Conservation (phyloP, 1,284 basidiomycete species). For the Chondrostereum purpureum region DNA sequence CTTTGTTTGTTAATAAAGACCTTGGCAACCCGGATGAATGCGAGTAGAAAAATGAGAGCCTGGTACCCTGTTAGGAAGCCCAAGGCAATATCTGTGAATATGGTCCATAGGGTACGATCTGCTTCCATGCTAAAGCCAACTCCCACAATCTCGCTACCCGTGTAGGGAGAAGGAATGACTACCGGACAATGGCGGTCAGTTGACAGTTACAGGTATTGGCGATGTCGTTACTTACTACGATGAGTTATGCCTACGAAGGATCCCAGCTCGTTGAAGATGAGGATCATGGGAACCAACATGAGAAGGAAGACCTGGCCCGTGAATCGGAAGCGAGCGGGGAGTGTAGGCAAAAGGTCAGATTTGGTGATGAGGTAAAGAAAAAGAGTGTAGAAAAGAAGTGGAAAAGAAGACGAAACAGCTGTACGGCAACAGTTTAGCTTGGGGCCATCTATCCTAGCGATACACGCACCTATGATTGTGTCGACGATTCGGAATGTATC, state of each 20-base stretch:
- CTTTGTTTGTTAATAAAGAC: conserved; percentile 45
- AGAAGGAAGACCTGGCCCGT: conserved; percentile 40
- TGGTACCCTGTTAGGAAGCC: conserved; percentile 53
- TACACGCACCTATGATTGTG: conserved; percentile 31
- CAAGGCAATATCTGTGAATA: conserved; percentile 55
- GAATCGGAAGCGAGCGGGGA: conserved; percentile 44
- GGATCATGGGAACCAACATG: conserved; percentile 42
- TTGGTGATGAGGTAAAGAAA: conserved; percentile 49
- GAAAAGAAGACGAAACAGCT: conserved; percentile 52
- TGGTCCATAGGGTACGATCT: conserved; percentile 40
- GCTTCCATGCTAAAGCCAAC: conserved; percentile 36
- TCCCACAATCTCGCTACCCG: conserved; percentile 19
- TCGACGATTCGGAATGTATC: conserved; percentile 32
- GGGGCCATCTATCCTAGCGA: neutral
- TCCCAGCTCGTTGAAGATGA: conserved; percentile 50
- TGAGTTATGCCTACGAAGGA: conserved; percentile 59
- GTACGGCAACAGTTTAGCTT: conserved; percentile 17
- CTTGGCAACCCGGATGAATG: conserved; percentile 48
- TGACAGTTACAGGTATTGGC: conserved; percentile 1
- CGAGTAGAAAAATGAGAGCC: conserved; percentile 46
- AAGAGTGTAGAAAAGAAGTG: conserved; percentile 48
- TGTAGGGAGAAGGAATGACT: conserved; percentile 13
- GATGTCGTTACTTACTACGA: conserved; percentile 35
- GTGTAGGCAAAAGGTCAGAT: conserved; percentile 39
- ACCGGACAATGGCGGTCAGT: conserved; percentile 8